Conservation (phyloP, 345 rosid species). For the Citrus hindsii region DNA sequence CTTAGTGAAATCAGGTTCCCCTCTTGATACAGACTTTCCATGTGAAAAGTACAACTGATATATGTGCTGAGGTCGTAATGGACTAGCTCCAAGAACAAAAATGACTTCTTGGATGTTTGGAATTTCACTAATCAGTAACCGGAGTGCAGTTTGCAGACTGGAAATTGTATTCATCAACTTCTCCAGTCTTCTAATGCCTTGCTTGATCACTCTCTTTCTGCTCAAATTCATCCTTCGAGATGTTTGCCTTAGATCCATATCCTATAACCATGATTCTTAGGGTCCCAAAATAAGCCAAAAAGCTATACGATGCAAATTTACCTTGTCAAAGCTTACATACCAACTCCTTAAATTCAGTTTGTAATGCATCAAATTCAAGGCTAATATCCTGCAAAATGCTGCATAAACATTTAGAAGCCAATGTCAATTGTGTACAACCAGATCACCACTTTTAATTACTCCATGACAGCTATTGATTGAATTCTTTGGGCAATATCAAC, state of each 20-base stretch:
- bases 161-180: conserved; percentile 60
- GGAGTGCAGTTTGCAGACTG: conserved; percentile 49
- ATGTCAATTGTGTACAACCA: background rate
- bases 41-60: conserved; percentile 55
- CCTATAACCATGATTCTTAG: conserved; percentile 46
- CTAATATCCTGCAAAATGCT: conserved; percentile 75
- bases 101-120: conserved; percentile 45
- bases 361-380: conserved; percentile 54
- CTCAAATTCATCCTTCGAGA: conserved; percentile 43
- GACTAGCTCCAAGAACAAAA: conserved; percentile 71
- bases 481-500: background rate
- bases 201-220: conserved; percentile 69
- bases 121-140: conserved; percentile 39
- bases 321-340: conserved; percentile 40
- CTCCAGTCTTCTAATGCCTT: conserved; percentile 55
- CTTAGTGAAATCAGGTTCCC: conserved; percentile 46
- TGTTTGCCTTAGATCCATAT: conserved; percentile 37
- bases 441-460: background rate
- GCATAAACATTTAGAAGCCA: conserved; percentile 10
- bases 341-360: conserved; percentile 49
- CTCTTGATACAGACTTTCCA: conserved; percentile 23
- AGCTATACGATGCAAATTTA: conserved; percentile 1
- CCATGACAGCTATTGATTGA: background rate
- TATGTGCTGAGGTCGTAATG: conserved; percentile 66
- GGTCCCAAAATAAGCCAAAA: conserved; percentile 14